These are phyloP conservation scores for Geotrichum histeridarum DNA, from an alignment of 1,139 yeast genomes.

Conservation along the genomic window DNA sequence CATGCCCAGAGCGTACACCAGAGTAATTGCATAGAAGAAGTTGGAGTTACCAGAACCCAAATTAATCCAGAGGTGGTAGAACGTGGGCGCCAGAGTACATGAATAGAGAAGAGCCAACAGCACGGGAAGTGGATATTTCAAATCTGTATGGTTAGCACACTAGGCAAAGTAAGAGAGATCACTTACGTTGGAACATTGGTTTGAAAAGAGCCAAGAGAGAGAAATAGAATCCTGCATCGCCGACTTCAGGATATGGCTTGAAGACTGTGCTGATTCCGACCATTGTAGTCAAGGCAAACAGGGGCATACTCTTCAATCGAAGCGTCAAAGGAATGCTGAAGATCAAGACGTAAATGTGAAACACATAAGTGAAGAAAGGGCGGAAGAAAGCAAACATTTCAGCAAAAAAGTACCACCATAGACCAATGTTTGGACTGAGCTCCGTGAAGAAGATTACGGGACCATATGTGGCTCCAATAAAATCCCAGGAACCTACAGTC, in stretches of 20 bases:
- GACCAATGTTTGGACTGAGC: constrained; percentile 77
- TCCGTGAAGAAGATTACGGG: constrained; percentile 58
- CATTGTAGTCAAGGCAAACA: constrained; percentile 61
- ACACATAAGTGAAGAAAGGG: constrained; percentile 75
- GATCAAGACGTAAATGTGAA: constrained; percentile 67
- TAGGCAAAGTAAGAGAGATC: constrained; percentile 22
- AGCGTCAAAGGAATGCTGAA: constrained; percentile 71
- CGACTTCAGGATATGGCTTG: constrained; percentile 83
- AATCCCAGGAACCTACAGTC: constrained; percentile 47
- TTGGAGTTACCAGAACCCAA: constrained; percentile 93
- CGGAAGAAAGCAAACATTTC: constrained; percentile 90
- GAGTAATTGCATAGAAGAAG: constrained; percentile 89
- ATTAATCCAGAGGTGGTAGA: constrained; percentile 91
- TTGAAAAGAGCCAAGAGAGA: constrained; percentile 56
- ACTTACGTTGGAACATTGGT: constrained; percentile 35
- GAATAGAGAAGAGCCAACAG: constrained; percentile 47
- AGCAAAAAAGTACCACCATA: constrained; percentile 98
- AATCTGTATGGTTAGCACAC: constrained; percentile 33
- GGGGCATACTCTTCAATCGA: constrained; percentile 51
- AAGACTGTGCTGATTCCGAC: constrained; percentile 66
- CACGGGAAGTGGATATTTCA: constrained; percentile 45
- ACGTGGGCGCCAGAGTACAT: constrained; percentile 70
- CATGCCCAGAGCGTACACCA: constrained; percentile 72
- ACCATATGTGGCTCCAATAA: constrained; percentile 58
- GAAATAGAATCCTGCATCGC: constrained; percentile 70